phyloP scores from a whole-genome alignment of 441 rosid genomes.

The Pelargonium exstipulatum region DNA sequence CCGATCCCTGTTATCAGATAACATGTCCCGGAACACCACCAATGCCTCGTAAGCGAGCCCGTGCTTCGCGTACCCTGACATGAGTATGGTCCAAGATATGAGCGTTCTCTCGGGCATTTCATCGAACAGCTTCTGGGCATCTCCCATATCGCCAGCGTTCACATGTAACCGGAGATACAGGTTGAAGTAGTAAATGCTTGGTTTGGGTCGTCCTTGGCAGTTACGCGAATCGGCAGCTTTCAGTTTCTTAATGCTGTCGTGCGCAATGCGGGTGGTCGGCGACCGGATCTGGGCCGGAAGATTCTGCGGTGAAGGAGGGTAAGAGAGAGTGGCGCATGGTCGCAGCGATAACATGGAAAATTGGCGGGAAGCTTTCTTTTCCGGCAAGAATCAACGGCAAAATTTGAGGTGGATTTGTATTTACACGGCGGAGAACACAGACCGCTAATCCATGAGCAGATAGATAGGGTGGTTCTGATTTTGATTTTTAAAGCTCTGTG shows the following conservation, averaged over 20 bases:
- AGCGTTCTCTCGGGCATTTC: slow-evolving; percentile 28
- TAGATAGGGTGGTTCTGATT: background rate
- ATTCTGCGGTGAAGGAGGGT: slow-evolving; percentile 13
- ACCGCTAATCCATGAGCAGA: slow-evolving; percentile 1
- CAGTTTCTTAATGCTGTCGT: slow-evolving; percentile 1
- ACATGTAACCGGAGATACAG: slow-evolving; percentile 19
- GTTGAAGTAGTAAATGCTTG: slow-evolving; percentile 19
- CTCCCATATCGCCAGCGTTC: slow-evolving; percentile 21
- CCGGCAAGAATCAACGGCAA: slow-evolving; percentile 5
- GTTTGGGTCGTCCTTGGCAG: background rate
- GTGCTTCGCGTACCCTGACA: slow-evolving; percentile 29
- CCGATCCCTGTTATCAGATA: slow-evolving; percentile 10
- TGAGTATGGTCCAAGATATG: slow-evolving; percentile 33
- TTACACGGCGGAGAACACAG: slow-evolving; percentile 6
- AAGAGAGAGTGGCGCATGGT: slow-evolving; percentile 16
- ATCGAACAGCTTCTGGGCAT: slow-evolving; percentile 23
- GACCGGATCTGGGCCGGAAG: slow-evolving; percentile 6
- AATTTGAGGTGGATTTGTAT: background rate
- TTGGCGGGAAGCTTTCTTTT: slow-evolving; percentile 5
- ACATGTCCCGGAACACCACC: slow-evolving; percentile 24
- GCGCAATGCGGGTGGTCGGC: background rate
- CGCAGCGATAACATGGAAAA: slow-evolving; percentile 19
- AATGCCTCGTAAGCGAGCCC: slow-evolving; percentile 21
- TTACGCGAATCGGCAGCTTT: slow-evolving; percentile 7
- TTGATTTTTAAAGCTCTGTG: background rate